These are phyloP conservation scores for Zoysia japonica DNA, from an alignment of 176 grass and related monocot genomes.

Conservation along the genomic window DNA sequence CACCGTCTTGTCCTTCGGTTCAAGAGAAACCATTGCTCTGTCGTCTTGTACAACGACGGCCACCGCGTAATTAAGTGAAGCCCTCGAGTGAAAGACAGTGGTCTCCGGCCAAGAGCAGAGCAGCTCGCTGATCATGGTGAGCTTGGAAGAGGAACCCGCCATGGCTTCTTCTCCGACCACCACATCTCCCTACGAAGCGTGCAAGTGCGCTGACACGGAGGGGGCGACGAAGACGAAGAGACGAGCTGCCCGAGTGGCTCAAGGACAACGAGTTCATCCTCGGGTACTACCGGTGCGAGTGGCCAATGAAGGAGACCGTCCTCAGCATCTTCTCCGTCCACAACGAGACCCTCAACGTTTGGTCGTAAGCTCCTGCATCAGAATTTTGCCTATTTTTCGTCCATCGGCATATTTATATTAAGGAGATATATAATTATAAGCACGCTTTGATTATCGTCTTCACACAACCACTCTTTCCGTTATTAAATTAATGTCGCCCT, in stretches of 20 bases:
- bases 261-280: constrained; percentile 87
- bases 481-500: no score
- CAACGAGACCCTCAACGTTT: constrained; percentile 90
- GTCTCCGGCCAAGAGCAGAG: neutral
- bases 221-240: constrained; percentile 2
- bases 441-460: neutral
- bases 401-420: neutral
- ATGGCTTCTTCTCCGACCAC: constrained; percentile 49
- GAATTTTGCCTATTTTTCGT: neutral
- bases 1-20: neutral
- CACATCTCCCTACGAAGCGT: neutral
- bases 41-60: constrained; percentile 22
- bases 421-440: neutral
- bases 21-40: neutral
- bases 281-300: constrained; percentile 72
- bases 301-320: constrained; percentile 78
- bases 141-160: constrained; percentile 29
- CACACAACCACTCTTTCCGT: neutral
- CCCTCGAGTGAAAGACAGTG: neutral
- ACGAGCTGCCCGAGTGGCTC: constrained; percentile 68
- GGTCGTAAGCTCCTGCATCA: constrained; percentile 46
- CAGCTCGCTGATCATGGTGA: constrained; percentile 9
- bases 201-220: neutral
- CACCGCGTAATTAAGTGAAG: neutral
- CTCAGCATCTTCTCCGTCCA: constrained; percentile 89